Evolutionary conservation across 495 filamentous ascomycete species (phyloP), one percentile per base, ranked within the genome.

Genomic region (Letharia columbiana): DNA sequence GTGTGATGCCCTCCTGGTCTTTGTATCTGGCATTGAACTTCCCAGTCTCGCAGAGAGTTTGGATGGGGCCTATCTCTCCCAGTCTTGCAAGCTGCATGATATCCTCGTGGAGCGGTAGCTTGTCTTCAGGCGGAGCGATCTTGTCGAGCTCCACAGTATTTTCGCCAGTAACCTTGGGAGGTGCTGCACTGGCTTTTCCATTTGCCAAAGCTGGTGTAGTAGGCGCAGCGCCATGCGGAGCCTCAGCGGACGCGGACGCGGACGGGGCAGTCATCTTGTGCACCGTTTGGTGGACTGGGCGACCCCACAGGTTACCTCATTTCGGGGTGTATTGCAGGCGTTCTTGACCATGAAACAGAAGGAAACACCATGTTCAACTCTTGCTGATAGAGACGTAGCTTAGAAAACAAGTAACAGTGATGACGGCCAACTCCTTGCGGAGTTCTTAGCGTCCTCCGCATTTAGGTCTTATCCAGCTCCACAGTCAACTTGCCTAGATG

Each of bases 61-160:
- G 89, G 82, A 98, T 93, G 42, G 83, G 88, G 8, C 78, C 78
- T 72, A 96, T 83, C 72, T 98, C 93, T 40, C 94, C 94, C 66
- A 94, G 74, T 61, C 93, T 84, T 45, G 94, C 91, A 71, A 97
- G 82, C 77, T 97, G 93, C 91, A 98, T 96, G 62, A 98, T 87
- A 79, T 98, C 94, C 64, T 91, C 84, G 63, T 90, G 89, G 2
- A 88, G 61, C 7, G 86, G 84, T 42, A 86, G 77, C 56, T 76
- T 78, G 23, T 76, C 75, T 69, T 77, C 78, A 44, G 71, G 69
- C 23, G 50, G 75, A 28, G 80, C 81, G 74, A 92, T 83, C 66
- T 78, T 82, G 62, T 87, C 85, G 62, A 93, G 79, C 75, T 92
- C 90, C 71, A 92, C 78, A 64, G 83, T 85, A 65, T 80, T 82